Percentiles rank a stretch among this genome's conserved stretches.
These are phyloP conservation scores for Cladophialophora exuberans DNA, from an alignment of 2,329 filamentous ascomycete genomes.

Conservation along the genomic window DNA sequence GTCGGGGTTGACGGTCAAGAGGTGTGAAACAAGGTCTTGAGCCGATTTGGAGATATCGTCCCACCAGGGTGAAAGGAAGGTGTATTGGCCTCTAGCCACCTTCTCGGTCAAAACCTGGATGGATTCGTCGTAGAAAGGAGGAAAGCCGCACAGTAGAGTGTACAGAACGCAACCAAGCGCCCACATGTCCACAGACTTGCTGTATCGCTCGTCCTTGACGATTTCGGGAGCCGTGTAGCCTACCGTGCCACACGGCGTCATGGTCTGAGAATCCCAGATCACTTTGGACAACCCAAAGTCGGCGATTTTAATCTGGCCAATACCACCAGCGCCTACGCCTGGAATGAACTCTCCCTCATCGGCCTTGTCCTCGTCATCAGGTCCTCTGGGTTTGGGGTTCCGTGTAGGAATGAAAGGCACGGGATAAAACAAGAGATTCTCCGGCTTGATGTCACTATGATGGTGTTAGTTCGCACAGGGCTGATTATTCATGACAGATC, in stretches of 20 bases:
- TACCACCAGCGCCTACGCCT: conserved; percentile 83
- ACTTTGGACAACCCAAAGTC: conserved; percentile 98
- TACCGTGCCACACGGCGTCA: conserved; percentile 98
- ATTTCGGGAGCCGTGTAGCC: conserved; percentile 99
- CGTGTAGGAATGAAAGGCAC: conserved; percentile 80
- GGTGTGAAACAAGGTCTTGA: conserved; percentile 89
- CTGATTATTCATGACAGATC: conserved; percentile 36
- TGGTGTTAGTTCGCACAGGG: background rate
- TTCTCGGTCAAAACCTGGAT: conserved; percentile 97
- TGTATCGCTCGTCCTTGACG: conserved; percentile 98
- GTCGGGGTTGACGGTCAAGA: conserved; percentile 91
- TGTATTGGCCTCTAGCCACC: conserved; percentile 94
- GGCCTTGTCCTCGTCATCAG: conserved; percentile 94
- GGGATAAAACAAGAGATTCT: conserved; percentile 93
- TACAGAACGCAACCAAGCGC: conserved; percentile 95
- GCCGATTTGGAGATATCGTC: conserved; percentile 96
- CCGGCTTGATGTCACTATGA: conserved; percentile 87
- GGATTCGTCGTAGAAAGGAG: conserved; percentile 94
- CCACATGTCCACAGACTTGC: conserved; percentile 99
- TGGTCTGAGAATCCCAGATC: conserved; percentile 96
- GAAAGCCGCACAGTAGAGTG: conserved; percentile 94
- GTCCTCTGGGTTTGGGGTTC: conserved; percentile 75
- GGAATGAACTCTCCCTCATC: conserved; percentile 92
- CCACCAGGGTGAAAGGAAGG: conserved; percentile 98
- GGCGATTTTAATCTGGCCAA: conserved; percentile 94